These are phyloP conservation scores for Xylaria sp. DNA, from an alignment of 2,329 filamentous ascomycete genomes.

Conservation along the genomic window DNA sequence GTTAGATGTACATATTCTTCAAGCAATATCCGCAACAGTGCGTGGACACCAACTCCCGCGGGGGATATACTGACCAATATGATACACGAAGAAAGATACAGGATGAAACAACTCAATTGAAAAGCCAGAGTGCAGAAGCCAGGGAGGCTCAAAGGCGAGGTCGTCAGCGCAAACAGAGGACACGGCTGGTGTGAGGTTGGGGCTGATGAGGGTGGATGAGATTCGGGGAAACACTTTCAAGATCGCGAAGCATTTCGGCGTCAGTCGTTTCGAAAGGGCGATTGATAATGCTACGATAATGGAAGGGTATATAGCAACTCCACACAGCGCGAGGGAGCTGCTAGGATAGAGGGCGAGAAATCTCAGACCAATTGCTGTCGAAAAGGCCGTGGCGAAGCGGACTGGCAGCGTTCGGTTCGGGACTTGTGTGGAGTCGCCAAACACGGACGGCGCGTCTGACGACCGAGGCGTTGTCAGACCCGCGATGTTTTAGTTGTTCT, in stretches of 20 bases:
- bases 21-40: slow-evolving; percentile 33
- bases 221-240: slow-evolving; percentile 42
- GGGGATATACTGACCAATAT: slow-evolving; percentile 57
- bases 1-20: slow-evolving; percentile 41
- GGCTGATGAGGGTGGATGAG: slow-evolving; percentile 38
- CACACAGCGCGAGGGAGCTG: slow-evolving; percentile 38
- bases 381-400: slow-evolving; percentile 41
- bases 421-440: slow-evolving; percentile 48
- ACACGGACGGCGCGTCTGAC: slow-evolving; percentile 29
- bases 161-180: slow-evolving; percentile 38
- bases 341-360: slow-evolving; percentile 39
- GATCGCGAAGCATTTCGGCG: slow-evolving; percentile 52
- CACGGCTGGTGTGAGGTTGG: slow-evolving; percentile 36
- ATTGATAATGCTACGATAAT: slow-evolving; percentile 37
- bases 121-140: slow-evolving; percentile 39
- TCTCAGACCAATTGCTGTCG: slow-evolving; percentile 45
- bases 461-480: slow-evolving; percentile 26
- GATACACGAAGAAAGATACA: slow-evolving; percentile 52
- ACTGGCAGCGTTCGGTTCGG: slow-evolving; percentile 41
- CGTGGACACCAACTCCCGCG: slow-evolving; percentile 41
- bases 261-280: slow-evolving; percentile 43
- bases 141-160: slow-evolving; percentile 27
- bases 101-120: slow-evolving; percentile 45
- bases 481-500: slow-evolving; percentile 6
- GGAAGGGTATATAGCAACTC: slow-evolving; percentile 47